phyloP scores from a whole-genome alignment of 2,329 filamentous ascomycete genomes.

The Neofusicoccum ribis region DNA sequence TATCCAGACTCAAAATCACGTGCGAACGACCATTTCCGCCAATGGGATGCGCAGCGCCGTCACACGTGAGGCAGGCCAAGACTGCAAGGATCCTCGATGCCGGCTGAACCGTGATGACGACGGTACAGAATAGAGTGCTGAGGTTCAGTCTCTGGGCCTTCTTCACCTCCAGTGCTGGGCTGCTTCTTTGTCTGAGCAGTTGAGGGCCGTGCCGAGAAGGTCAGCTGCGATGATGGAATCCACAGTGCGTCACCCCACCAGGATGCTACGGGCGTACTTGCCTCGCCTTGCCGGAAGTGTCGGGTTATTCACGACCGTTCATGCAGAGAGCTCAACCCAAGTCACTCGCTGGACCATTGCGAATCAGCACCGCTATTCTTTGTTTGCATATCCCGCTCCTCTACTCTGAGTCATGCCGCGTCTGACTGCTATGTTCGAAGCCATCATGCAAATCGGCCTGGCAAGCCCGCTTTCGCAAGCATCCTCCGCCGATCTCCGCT shows the following conservation, averaged over 20 bases:
- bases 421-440: constrained; percentile 10
- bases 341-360: not conserved
- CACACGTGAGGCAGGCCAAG: not conserved
- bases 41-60: not conserved
- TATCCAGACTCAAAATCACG: not conserved
- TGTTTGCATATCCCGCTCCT: not conserved
- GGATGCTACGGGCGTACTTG: not conserved
- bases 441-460: not conserved
- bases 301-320: not conserved
- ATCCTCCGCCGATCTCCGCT: constrained; percentile 35
- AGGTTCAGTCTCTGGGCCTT: not conserved
- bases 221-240: constrained; percentile 4
- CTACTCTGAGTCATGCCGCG: not conserved
- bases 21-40: not conserved
- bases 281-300: not conserved
- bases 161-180: not conserved
- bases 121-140: not conserved
- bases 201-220: not conserved
- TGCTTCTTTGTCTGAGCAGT: not conserved
- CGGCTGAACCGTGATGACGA: not conserved
- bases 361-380: not conserved
- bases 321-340: not conserved
- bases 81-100: not conserved
- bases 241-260: constrained; percentile 6
- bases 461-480: not conserved